These are phyloP conservation scores for Nicotiana noctiflora DNA, from an alignment of 257 asterid genomes.

Conservation along the genomic window DNA sequence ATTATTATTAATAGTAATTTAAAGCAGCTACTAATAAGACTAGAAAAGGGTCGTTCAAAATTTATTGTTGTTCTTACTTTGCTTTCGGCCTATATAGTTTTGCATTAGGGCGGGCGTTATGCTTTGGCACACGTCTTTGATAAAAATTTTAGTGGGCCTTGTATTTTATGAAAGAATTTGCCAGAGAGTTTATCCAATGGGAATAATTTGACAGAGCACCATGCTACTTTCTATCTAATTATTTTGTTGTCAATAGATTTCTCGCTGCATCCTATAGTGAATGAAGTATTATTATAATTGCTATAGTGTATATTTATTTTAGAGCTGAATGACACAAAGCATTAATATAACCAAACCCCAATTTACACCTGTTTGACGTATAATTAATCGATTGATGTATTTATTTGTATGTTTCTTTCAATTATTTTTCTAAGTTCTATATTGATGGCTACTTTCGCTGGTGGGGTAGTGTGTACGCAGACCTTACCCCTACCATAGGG, in stretches of 20 bases:
- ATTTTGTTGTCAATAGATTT: not conserved
- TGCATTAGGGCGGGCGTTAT: not conserved
- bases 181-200: not conserved
- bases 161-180: not conserved
- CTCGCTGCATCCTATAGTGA: not conserved
- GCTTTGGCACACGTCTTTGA: not conserved
- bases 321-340: not conserved
- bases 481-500: too few relatives aligned
- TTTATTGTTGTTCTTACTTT: not conserved
- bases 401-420: not conserved
- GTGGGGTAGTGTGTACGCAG: too few relatives aligned
- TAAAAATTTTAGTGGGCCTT: not conserved
- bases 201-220: not conserved
- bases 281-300: not conserved
- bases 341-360: not conserved
- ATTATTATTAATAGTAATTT: not conserved
- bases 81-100: not conserved
- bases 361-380: not conserved
- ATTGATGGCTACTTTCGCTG: not conserved
- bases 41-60: not conserved
- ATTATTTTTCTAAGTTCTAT: not conserved
- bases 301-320: not conserved
- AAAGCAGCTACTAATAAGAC: not conserved
- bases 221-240: not conserved
- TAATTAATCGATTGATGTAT: not conserved